Evolutionary conservation across 192 early-diverging fungal species (phyloP), one percentile per base, ranked within the genome.

Genomic region (Podochytrium sp.): DNA sequence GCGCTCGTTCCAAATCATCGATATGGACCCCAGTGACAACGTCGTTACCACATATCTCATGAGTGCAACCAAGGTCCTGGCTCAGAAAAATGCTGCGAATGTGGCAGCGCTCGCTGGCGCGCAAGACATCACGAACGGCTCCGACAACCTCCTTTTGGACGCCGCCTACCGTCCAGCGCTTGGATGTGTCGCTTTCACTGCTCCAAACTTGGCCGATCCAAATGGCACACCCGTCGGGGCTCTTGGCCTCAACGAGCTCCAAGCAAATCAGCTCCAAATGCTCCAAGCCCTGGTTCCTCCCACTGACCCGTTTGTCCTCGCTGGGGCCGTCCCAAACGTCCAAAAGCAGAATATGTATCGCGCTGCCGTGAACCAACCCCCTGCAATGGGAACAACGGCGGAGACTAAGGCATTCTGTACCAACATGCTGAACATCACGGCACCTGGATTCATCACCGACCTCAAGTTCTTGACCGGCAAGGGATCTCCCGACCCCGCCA

Each of bases 11-110:
- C 63, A 77, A 41, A 50, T 79, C 25, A 52, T 79, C 7, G 75
- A 78, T 58, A 75, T 80, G 59, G 80, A 82, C 56, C 80, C 76
- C 27, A 73, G 67, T 27, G 80, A 82, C 71, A 82, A 82, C 61
- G 78, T 82, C 33, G 73, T 77, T 20, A 81, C 81, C 2, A 40
- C 69, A 29, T 82, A 74, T 55, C 49, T 76, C 7, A 52, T 74
- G 40, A 64, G 53, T 25, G 66, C 37, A 14, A 74, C 34, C 65
- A 53, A 57, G 16, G 76, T 79, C 37, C 56, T 75, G 55, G 81
- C 78, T 7, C 81, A 82, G 67, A 76, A 82, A 50, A 82, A 78
- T 2, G 41, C 53, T 16, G 65, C 74, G 16, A 81, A 76, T 12
- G 33, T 78, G 39, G 29, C 7, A n/a, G 66, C 66, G 18, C n/a